Percentiles rank a stretch among this genome's conserved stretches.
phyloP scores from a whole-genome alignment of 148 eudicot genomes.

The Chenopodium berlandieri region DNA sequence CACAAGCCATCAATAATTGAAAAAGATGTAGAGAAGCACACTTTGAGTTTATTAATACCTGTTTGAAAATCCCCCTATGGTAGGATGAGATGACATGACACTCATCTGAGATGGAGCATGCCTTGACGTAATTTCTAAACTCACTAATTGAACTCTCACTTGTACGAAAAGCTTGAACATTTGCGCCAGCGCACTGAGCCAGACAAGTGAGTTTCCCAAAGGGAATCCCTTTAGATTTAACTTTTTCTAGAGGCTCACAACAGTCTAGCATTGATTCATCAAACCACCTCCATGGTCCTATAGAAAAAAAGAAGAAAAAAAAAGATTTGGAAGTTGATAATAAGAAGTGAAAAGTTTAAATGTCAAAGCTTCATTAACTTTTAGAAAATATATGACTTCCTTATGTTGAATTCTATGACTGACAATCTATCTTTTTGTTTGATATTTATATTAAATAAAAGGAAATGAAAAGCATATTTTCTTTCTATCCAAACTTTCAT shows the following conservation, averaged over 20 bases:
- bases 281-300: constrained; percentile 99
- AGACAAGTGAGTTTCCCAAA: constrained; percentile 79
- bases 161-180: constrained; percentile 68
- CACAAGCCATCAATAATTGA: not conserved
- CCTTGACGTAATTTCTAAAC: constrained; percentile 64
- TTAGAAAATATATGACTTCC: too few species aligned
- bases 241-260: constrained; percentile 89
- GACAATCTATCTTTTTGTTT: not conserved
- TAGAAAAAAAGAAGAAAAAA: not conserved
- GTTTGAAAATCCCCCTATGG: constrained; percentile 65
- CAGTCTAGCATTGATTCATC: constrained; percentile 95
- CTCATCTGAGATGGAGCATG: constrained; percentile 63
- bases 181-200: constrained; percentile 90
- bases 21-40: not conserved
- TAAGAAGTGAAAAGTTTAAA: not conserved
- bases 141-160: constrained; percentile 63
- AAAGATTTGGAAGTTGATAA: not conserved
- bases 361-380: not conserved
- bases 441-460: not conserved
- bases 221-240: constrained; percentile 76
- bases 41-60: constrained; percentile 43
- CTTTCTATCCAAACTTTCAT: not conserved
- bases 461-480: not conserved
- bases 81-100: constrained; percentile 77
- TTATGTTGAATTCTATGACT: not conserved